Evolutionary conservation across 1,284 basidiomycete species (phyloP).

Genomic region (Cryptococcus neoformans): DNA sequence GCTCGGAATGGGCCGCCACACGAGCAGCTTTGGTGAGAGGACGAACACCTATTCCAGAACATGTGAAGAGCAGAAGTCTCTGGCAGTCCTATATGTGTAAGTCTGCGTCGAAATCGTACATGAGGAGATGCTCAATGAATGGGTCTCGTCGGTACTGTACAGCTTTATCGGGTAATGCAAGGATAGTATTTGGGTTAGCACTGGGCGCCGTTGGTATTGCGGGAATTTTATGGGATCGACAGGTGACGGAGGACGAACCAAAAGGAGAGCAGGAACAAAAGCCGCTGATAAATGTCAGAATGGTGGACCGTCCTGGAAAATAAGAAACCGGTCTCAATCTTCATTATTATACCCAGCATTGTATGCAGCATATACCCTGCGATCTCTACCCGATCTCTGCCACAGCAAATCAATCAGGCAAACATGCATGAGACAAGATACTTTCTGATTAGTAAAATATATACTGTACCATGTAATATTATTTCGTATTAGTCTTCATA

Average conservation of each 20-base stretch:
- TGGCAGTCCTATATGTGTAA: not conserved
- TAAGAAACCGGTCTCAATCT: not conserved
- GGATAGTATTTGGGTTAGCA: conserved; percentile 9
- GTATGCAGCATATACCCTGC: too few species aligned
- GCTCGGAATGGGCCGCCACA: too few species aligned
- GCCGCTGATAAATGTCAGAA: conserved; percentile 6
- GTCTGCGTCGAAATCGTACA: not conserved
- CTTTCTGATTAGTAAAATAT: too few species aligned
- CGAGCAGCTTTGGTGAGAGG: too few species aligned
- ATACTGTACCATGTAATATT: too few species aligned
- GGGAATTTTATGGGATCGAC: conserved; percentile 7
- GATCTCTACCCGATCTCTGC: too few species aligned
- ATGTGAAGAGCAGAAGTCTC: conserved; percentile 1
- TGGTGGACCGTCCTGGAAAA: conserved; percentile 10
- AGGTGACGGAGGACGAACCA: conserved; percentile 6
- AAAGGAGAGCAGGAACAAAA: not conserved
- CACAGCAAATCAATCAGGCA: too few species aligned
- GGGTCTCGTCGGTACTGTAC: not conserved
- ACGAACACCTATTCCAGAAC: conserved; percentile 1
- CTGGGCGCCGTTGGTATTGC: conserved; percentile 10
- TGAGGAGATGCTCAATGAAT: too few species aligned
- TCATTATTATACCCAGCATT: too few species aligned
- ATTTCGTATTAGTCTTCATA: too few species aligned
- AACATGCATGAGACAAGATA: too few species aligned
- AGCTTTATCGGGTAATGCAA: conserved; percentile 8